A percentile compares a stretch with the other conserved stretches of the same genome.
These are phyloP conservation scores for Annona cherimola DNA, from an alignment of 164 flowering plant species.

Conservation along the genomic window DNA sequence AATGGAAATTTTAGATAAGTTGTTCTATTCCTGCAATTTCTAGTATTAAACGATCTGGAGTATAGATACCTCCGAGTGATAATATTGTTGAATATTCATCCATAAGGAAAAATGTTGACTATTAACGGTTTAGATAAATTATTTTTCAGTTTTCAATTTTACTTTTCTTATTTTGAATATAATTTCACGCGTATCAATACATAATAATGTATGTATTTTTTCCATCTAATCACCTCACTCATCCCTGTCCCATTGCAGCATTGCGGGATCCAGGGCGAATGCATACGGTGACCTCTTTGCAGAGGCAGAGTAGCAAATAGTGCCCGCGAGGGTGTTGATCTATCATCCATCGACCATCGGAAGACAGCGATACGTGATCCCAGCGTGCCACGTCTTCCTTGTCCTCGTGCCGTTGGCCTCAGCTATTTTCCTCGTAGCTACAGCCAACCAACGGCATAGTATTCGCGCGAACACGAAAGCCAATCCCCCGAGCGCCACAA, in stretches of 20 bases:
- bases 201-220: too few species aligned
- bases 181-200: neutral
- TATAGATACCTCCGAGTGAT: too few species aligned
- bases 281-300: neutral
- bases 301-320: neutral
- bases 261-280: neutral
- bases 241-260: too few species aligned
- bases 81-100: too few species aligned
- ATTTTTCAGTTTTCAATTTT: too few species aligned
- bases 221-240: too few species aligned
- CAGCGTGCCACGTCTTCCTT: neutral
- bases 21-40: too few species aligned
- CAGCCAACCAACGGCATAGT: neutral
- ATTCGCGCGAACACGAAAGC: neutral
- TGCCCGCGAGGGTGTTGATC: neutral
- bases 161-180: too few species aligned
- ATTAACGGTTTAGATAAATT: too few species aligned
- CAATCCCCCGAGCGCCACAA: neutral
- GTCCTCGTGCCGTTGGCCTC: neutral
- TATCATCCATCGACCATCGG: neutral
- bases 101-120: too few species aligned
- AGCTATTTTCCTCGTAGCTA: neutral
- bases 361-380: neutral
- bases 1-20: too few species aligned
- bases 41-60: too few species aligned